A percentile compares a stretch with the other conserved stretches of the same genome.
These are phyloP conservation scores for Phoenix dactylifera DNA, from an alignment of 176 grass and related monocot species.

Conservation along the genomic window DNA sequence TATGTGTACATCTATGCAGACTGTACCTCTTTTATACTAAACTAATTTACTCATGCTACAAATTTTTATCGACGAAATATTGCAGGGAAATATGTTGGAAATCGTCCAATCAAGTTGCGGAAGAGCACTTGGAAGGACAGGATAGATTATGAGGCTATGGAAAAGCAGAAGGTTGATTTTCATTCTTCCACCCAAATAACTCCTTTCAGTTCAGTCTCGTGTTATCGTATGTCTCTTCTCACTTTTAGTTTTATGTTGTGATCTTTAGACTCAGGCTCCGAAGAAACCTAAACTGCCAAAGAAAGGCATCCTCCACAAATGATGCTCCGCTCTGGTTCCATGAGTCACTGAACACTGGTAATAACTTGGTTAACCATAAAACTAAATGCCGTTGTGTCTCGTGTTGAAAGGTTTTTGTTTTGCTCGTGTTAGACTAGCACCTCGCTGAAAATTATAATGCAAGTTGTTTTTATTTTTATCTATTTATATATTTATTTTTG, in stretches of 20 bases:
- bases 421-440: too few species aligned
- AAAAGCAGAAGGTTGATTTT: slow-evolving; percentile 52
- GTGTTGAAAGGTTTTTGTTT: too few species aligned
- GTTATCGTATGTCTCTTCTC: not conserved
- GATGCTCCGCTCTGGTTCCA: slow-evolving; percentile 9
- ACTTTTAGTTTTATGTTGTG: not conserved
- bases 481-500: too few species aligned
- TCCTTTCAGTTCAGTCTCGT: not conserved
- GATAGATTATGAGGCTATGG: slow-evolving; percentile 51
- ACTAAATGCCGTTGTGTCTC: too few species aligned
- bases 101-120: slow-evolving; percentile 65
- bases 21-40: not conserved
- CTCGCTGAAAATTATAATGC: too few species aligned
- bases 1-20: not conserved
- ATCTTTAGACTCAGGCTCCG: slow-evolving; percentile 33
- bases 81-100: slow-evolving; percentile 85
- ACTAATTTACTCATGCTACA: not conserved
- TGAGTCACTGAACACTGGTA: not conserved
- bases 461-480: too few species aligned
- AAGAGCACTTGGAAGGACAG: slow-evolving; percentile 85
- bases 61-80: not conserved
- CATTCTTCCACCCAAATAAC: not conserved
- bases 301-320: slow-evolving; percentile 57
- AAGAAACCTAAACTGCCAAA: slow-evolving; percentile 53
- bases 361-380: too few species aligned